Evolutionary conservation across 2,329 filamentous ascomycete species (phyloP), one percentile per base, ranked within the genome.

Genomic region (Trichophyton simii): DNA sequence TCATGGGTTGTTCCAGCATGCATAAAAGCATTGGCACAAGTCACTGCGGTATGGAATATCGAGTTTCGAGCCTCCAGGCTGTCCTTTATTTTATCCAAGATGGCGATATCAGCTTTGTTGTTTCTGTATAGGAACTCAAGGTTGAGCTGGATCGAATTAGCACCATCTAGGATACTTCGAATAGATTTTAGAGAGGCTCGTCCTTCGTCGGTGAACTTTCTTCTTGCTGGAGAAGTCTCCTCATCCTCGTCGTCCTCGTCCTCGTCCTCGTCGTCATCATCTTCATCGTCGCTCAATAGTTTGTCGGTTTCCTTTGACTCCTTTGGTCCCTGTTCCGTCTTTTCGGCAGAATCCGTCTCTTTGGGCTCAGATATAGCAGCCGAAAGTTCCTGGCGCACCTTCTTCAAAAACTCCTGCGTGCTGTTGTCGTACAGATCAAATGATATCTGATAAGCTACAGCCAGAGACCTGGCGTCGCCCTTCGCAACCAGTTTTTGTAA

Each of bases 341-440:
- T 77, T 31, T 80, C 77, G 44, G 81, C 78, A 60, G 79, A 72
- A 6, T 64, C 59, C 8, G 72, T 68, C n/a, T 63, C 58, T 18
- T 77, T 73, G 13, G 68, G 68, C 50, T 80, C 77, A 2, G 74
- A 72, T 6, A 76, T 67, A 58, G 76, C 71, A 11, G 82, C 79
- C 0, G 91, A 89, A 36, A 97, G 79, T 54, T 89, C 85, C 62
- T 88, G 84, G 70, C 92, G 86, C 52, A 99, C 89, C 76, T 94
- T 96, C 67, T 86, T 86, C 25, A 99, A 76, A 69, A 99, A 99
- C 72, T 97, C 94, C 69, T 99, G 94, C 0, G 94, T 97, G 67
- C 94, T 94, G 71, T 99, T 99, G 76, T 99, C 94, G 75, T 96
- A 97, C 4, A 99, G 81, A 70, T 99, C 94, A 70, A 99, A 99